Base-by-base conservation (phyloP, 257 asterid genomes). In the Nicotiana tabacum region DNA sequence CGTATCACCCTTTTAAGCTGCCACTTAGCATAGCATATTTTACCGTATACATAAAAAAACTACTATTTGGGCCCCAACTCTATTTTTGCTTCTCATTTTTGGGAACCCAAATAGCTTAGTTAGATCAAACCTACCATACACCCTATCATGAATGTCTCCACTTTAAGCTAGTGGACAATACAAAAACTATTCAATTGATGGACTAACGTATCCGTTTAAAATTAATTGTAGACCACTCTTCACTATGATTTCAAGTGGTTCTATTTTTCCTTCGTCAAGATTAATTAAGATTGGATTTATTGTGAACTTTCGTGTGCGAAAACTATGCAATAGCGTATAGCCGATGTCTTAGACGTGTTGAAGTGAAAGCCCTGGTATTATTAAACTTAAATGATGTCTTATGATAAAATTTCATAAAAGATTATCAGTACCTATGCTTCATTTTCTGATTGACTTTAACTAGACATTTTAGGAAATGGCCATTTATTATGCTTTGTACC, bases 111-210 rank as follows among this genome's bases (percentile, higher is more conserved):
- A 1, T 70, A 12, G n/a, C 13, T 21, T 70, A 32, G 3, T 37
- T 72, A 21, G 3, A 46, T 72, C 78, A 43, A 72, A 43, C 60
- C 60, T 72, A 74, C 12, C 58, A 43, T 5, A 43, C 46, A 56
- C 82, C 69, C 33, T 56, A 78, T 57, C 82, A 55, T 57, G 58
- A 70, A 43, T 2, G 1, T 39, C 35, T 69, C 16, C 33, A n/a
- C 43, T 60, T 78, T 78, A 37, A 48, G 11, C 13, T 72, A 66
- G 80, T 67, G 85, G 79, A 58, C 83, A 78, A 27, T 27, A 21
- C 46, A 29, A n/a, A 55, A 48, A 51, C 66, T 43, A 2, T 53
- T 81, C 67, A 66, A 81, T 32, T 55, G 29, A 46, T 80, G 1
- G 58, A 64, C 27, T 64, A 27, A 29, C 21, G 43, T 80, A 16